Base-by-base conservation (phyloP, 2,329 filamentous ascomycete species). In the Lasiodiplodia sp. region DNA sequence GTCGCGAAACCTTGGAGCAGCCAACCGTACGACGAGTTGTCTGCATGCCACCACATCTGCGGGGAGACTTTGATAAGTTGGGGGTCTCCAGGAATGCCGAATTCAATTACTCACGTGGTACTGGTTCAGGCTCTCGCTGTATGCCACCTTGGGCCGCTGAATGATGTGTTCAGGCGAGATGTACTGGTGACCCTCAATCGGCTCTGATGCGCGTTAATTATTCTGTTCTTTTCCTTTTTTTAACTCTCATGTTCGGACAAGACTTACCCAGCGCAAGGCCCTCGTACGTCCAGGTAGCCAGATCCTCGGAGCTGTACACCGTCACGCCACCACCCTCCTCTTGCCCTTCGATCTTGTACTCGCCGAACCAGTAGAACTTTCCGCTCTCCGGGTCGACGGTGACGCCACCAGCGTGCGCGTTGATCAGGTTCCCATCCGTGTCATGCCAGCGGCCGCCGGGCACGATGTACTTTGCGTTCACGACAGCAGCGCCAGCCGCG, bases 31-130 rank as follows among this genome's bases (percentile, higher is more conserved):
- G 82, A 85, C 7, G 82, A 82, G 69, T 89, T 87, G 69, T 88
- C 87, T 37, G 87, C 87, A 70, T 89, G 87, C 87, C 87, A 89
- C 82, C 85, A 85, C 85, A 87, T 86, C 81, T 83, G 2, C n/a
- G 3, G 5, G n/a, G 21, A 37, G 5, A n/a, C 10, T 6, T 12
- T 28, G 18, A 8, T 18, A 2, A n/a, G 2, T 21, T 2, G 4
- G 14, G 2, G 21, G 38, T 18, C 10, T 4, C 10, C 7, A 10
- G 18, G 11, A 7, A 47, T 8, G 12, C 38, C 38, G 38, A 1
- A 7, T 5, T 31, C 44, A 47, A 8, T 12, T 8, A 21, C 57
- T 21, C 78, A 87, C 86, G 70, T 89, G 86, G 69, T 89, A 90
- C 72, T 88, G 82, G 2, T 82, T 78, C 0, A 84, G 82, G 2